A percentile compares a stretch with the other conserved stretches of the same genome.
phyloP scores from a whole-genome alignment of 805 yeast species.

The Grigorovia yakushimaensis region DNA sequence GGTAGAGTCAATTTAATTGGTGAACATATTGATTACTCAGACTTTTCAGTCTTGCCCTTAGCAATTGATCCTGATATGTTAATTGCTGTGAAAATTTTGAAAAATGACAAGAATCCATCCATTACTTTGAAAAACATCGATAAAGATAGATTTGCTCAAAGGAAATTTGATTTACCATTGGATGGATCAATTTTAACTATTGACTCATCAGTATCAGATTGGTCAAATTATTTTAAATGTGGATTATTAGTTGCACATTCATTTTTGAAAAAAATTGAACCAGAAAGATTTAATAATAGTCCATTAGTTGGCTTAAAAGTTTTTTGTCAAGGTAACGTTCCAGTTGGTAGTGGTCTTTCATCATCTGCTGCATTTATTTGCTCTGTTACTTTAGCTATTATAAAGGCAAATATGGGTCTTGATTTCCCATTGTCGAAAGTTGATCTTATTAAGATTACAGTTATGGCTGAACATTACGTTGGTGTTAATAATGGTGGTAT shows the following conservation, averaged over 20 bases:
- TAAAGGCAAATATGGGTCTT: conserved; percentile 40
- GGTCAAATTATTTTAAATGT: conserved; percentile 63
- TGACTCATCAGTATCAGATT: conserved; percentile 40
- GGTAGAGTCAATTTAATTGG: conserved; percentile 70
- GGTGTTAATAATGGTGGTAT: conserved; percentile 76
- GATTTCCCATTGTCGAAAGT: conserved; percentile 34
- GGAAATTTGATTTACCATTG: conserved; percentile 32
- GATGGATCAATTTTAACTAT: conserved; percentile 36
- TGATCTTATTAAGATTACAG: conserved; percentile 50
- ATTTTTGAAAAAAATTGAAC: conserved; percentile 30
- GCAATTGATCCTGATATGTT: conserved; percentile 60
- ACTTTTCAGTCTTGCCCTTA: conserved; percentile 61
- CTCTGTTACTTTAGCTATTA: conserved; percentile 48
- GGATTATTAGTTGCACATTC: conserved; percentile 52
- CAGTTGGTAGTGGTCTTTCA: conserved; percentile 63
- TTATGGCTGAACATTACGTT: conserved; percentile 57
- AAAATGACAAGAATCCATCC: conserved; percentile 14
- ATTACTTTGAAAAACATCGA: conserved; percentile 29
- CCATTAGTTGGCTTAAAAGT: conserved; percentile 41
- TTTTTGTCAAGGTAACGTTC: conserved; percentile 54
- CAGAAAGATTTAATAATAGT: conserved; percentile 18
- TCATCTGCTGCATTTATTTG: conserved; percentile 69
- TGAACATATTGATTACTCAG: conserved; percentile 63
- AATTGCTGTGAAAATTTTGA: conserved; percentile 35
- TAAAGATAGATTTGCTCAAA: conserved; percentile 28